phyloP scores from a whole-genome alignment of 805 yeast species.

The Lipomyces lipofer region DNA sequence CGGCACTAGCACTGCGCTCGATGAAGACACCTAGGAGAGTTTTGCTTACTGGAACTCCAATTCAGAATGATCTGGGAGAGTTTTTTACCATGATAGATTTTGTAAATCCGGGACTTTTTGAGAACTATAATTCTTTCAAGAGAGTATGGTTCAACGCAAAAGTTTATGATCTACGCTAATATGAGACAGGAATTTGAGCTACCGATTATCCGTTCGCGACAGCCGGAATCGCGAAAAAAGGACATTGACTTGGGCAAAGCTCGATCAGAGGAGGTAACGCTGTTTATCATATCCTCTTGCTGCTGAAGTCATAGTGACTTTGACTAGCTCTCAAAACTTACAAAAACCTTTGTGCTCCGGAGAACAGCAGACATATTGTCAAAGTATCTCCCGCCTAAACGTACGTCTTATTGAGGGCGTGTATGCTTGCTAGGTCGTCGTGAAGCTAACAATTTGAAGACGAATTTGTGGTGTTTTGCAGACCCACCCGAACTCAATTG shows the following conservation, averaged over 20 bases:
- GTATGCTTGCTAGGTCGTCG: not conserved
- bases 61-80: constrained; percentile 87
- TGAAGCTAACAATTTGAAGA: constrained; percentile 35
- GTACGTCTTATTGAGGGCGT: not conserved
- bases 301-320: not conserved
- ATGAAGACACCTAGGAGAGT: constrained; percentile 59
- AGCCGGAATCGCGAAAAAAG: constrained; percentile 53
- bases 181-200: constrained; percentile 50
- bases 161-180: constrained; percentile 32
- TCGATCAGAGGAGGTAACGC: constrained; percentile 51
- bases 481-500: constrained; percentile 66
- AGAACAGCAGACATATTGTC: constrained; percentile 60
- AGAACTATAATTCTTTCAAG: constrained; percentile 51
- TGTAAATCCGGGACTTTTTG: constrained; percentile 80
- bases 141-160: constrained; percentile 8
- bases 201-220: constrained; percentile 76
- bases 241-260: constrained; percentile 58
- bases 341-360: constrained; percentile 69
- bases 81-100: constrained; percentile 80
- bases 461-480: constrained; percentile 74
- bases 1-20: constrained; percentile 59
- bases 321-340: constrained; percentile 52
- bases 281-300: too few relatives aligned
- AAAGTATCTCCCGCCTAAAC: constrained; percentile 66
- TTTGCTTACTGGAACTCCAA: constrained; percentile 84